Evolutionary conservation across 1,284 basidiomycete genomes (phyloP).

Genomic region (Puccinia triticina): DNA sequence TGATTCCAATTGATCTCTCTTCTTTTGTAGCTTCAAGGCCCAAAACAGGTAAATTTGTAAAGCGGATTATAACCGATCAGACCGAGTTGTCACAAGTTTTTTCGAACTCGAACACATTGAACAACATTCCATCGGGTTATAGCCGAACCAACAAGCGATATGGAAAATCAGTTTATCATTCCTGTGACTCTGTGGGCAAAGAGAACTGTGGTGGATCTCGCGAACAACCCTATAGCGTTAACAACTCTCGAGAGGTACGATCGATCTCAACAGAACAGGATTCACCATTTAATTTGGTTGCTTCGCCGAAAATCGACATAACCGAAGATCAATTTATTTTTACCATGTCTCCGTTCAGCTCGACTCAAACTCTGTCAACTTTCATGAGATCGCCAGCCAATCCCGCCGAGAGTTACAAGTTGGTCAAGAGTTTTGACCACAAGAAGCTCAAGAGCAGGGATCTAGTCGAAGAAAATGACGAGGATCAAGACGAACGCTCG

Average conservation of each 20-base stretch:
- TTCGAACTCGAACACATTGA: slow-evolving; percentile 2
- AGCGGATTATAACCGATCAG: background rate
- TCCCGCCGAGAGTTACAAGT: background rate
- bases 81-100: background rate
- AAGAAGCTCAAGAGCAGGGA: background rate
- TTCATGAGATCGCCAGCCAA: background rate
- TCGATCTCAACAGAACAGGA: background rate
- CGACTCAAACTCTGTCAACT: background rate
- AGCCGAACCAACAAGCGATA: background rate
- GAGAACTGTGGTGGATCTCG: background rate
- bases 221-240: background rate
- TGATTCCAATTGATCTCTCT: background rate
- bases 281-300: background rate
- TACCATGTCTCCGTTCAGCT: slow-evolving; percentile 32
- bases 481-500: background rate
- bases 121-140: background rate
- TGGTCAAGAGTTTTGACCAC: background rate
- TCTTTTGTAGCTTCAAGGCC: background rate
- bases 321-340: slow-evolving; percentile 10
- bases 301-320: background rate
- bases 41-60: background rate
- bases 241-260: background rate
- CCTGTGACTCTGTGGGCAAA: background rate
- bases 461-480: background rate
- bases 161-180: background rate